phyloP scores from a whole-genome alignment of 208 protist species.

The Naegleria fowleri region DNA sequence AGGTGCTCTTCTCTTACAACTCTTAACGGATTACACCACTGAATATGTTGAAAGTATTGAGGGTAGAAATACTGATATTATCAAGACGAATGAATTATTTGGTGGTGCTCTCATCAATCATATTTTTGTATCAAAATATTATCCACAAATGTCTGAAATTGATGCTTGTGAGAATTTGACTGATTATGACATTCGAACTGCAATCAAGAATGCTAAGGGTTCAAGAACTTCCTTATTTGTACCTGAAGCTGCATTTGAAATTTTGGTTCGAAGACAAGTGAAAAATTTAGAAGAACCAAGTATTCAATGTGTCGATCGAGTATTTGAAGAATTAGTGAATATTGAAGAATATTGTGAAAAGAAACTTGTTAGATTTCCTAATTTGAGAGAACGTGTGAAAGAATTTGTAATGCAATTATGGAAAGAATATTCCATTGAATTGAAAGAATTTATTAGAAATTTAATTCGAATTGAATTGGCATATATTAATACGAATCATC shows the following conservation, averaged over 20 bases:
- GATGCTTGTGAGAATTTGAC: constrained; percentile 78
- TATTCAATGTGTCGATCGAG: constrained; percentile 85
- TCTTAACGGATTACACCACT: constrained; percentile 77
- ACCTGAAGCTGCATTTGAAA: constrained; percentile 90
- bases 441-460: constrained; percentile 75
- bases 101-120: constrained; percentile 90
- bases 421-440: constrained; percentile 61
- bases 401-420: constrained; percentile 74
- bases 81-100: constrained; percentile 64
- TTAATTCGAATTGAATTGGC: constrained; percentile 85
- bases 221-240: constrained; percentile 90
- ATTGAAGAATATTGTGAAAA: constrained; percentile 65
- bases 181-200: constrained; percentile 87
- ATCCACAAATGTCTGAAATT: constrained; percentile 69
- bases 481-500: constrained; percentile 92
- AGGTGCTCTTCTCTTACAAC: constrained; percentile 66
- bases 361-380: constrained; percentile 61
- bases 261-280: constrained; percentile 88
- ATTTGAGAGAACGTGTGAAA: constrained; percentile 72
- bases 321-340: constrained; percentile 89
- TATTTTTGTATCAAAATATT: constrained; percentile 67
- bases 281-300: constrained; percentile 80
- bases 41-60: constrained; percentile 84
- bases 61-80: constrained; percentile 72
- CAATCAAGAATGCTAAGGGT: constrained; percentile 89